phyloP scores from a whole-genome alignment of 768 basidiomycete species.

The Phylloporus sp. region DNA sequence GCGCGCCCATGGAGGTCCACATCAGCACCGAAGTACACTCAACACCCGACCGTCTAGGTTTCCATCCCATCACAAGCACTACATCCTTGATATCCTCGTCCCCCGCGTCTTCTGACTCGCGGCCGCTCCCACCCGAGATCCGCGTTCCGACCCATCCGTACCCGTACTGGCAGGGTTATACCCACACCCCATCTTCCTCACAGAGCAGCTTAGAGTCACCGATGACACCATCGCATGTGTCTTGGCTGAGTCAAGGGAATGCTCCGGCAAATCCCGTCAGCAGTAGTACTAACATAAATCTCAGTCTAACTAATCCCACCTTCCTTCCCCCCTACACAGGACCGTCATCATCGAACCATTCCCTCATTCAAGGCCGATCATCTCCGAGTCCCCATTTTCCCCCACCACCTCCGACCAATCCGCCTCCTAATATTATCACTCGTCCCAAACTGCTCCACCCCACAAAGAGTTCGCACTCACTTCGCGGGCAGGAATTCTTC shows the following conservation, averaged over 20 bases:
- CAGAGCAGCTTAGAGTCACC: constrained; percentile 30
- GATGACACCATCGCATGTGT: constrained; percentile 36
- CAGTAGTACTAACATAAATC: constrained; percentile 6
- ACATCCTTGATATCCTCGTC: constrained; percentile 15
- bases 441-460: constrained; percentile 31
- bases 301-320: not conserved
- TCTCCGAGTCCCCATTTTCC: constrained; percentile 32
- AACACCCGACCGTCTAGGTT: constrained; percentile 9
- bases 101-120: constrained; percentile 15
- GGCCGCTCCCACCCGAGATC: constrained; percentile 29
- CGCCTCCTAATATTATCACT: constrained; percentile 25
- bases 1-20: constrained; percentile 22
- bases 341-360: constrained; percentile 13
- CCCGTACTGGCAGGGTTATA: constrained; percentile 32
- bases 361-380: constrained; percentile 16
- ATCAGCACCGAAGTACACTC: constrained; percentile 29
- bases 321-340: not conserved
- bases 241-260: constrained; percentile 30
- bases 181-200: constrained; percentile 29
- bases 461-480: constrained; percentile 38
- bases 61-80: constrained; percentile 20
- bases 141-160: constrained; percentile 31
- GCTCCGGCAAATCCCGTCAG: constrained; percentile 5
- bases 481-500: constrained; percentile 33
- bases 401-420: constrained; percentile 28